Percentiles rank a stretch among this genome's conserved stretches.
Conservation (phyloP, 2,329 filamentous ascomycete species). For the Coniella vitis region DNA sequence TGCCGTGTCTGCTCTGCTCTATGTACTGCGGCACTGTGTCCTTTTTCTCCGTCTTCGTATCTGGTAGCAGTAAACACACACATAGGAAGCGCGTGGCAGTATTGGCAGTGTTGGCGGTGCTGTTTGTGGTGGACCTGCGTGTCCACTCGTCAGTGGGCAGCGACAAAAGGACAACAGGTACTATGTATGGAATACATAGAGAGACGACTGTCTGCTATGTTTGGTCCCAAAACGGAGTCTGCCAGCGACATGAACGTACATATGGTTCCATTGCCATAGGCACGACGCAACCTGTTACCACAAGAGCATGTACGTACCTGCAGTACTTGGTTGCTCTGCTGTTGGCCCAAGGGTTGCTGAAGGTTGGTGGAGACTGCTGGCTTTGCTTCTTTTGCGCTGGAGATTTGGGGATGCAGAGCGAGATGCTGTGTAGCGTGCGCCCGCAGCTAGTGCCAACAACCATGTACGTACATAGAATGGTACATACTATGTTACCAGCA, state of each 20-base stretch:
- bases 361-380: neutral
- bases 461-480: neutral
- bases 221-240: neutral
- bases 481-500: neutral
- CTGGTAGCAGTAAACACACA: no score
- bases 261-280: neutral
- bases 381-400: neutral
- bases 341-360: neutral
- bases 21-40: no score
- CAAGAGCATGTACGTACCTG: no score
- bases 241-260: neutral
- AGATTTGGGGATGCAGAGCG: neutral
- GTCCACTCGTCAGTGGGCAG: neutral
- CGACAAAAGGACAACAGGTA: conserved; percentile 1
- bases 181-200: no score
- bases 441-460: neutral
- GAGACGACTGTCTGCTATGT: no score
- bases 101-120: neutral
- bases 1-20: no score
- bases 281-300: no score
- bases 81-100: no score
- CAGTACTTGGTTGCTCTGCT: neutral
- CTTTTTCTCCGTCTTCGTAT: no score
- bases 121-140: neutral
- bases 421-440: no score